A percentile compares a stretch with the other conserved stretches of the same genome.
phyloP scores from a whole-genome alignment of 2,329 filamentous ascomycete genomes.

The Hymenoscyphus infarciens region DNA sequence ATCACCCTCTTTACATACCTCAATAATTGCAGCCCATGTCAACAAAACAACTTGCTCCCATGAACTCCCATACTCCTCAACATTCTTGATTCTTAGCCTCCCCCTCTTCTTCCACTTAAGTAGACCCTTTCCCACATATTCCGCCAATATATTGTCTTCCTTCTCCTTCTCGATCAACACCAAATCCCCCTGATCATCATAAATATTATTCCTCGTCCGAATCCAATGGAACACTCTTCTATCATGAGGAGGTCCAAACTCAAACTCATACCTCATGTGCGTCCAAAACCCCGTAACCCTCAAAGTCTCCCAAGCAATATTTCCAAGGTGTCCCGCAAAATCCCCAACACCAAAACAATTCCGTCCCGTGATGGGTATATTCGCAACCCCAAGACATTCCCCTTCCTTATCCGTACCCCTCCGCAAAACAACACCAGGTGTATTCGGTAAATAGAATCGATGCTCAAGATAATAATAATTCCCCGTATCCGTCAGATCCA shows the following conservation, averaged over 20 bases:
- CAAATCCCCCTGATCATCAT: conserved; percentile 29
- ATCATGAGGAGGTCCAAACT: conserved; percentile 15
- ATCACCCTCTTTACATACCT: conserved; percentile 18
- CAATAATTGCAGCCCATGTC: conserved; percentile 26
- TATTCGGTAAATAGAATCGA: conserved; percentile 23
- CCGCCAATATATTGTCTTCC: conserved; percentile 22
- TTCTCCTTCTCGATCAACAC: conserved; percentile 26
- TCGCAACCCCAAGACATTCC: conserved; percentile 22
- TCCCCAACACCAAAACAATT: conserved; percentile 27
- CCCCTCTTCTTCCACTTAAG: conserved; percentile 31
- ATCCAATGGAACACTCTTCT: conserved; percentile 25
- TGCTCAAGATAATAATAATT: conserved; percentile 28
- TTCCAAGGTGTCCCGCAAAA: conserved; percentile 14
- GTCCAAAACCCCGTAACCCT: conserved; percentile 26
- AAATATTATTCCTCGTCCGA: conserved; percentile 26
- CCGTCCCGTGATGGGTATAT: conserved; percentile 20
- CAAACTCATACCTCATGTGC: conserved; percentile 28
- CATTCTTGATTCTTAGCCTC: conserved; percentile 19
- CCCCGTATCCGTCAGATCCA: conserved; percentile 19
- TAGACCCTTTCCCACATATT: conserved; percentile 26
- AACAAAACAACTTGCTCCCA: conserved; percentile 28
- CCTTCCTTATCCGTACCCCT: conserved; percentile 23
- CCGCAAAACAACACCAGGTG: conserved; percentile 25
- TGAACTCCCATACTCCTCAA: conserved; percentile 17
- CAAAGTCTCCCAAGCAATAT: conserved; percentile 25